phyloP scores from a whole-genome alignment of 2,329 filamentous ascomycete species.

The Chrysosporium keratinophilum region DNA sequence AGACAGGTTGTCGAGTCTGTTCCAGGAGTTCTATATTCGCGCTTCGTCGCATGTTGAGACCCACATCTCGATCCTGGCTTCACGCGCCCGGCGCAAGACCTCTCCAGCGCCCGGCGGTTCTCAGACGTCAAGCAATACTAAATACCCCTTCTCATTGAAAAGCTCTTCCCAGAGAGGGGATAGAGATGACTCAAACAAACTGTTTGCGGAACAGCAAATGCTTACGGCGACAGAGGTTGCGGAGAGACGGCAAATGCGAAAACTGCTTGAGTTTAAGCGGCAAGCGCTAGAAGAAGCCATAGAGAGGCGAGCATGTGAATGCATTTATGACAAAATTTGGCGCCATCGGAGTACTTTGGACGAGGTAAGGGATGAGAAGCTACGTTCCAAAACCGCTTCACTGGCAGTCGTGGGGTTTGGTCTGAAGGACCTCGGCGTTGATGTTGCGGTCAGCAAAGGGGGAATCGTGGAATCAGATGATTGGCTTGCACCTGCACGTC shows the following conservation, averaged over 20 bases:
- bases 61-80: slow-evolving; percentile 71
- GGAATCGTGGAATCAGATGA: slow-evolving; percentile 60
- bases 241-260: slow-evolving; percentile 66
- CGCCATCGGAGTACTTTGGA: slow-evolving; percentile 85
- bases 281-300: slow-evolving; percentile 77
- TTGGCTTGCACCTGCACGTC: slow-evolving; percentile 60
- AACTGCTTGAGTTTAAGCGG: slow-evolving; percentile 66
- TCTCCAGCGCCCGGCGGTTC: slow-evolving; percentile 48
- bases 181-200: slow-evolving; percentile 21
- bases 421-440: slow-evolving; percentile 70
- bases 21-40: slow-evolving; percentile 84
- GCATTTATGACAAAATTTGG: slow-evolving; percentile 80
- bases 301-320: slow-evolving; percentile 73
- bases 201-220: slow-evolving; percentile 61
- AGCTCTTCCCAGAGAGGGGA: slow-evolving; percentile 42
- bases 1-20: slow-evolving; percentile 71
- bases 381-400: slow-evolving; percentile 87
- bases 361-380: slow-evolving; percentile 86
- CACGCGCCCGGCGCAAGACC: slow-evolving; percentile 58
- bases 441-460: slow-evolving; percentile 52
- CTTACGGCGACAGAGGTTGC: slow-evolving; percentile 77
- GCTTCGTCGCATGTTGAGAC: slow-evolving; percentile 75
- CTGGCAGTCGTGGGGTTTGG: slow-evolving; percentile 86
- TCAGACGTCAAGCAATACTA: slow-evolving; percentile 44
- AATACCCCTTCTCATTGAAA: slow-evolving; percentile 37